Evolutionary conservation across 257 asterid species (phyloP), one percentile per base, ranked within the genome.

Genomic region (Sherardia arvensis): DNA sequence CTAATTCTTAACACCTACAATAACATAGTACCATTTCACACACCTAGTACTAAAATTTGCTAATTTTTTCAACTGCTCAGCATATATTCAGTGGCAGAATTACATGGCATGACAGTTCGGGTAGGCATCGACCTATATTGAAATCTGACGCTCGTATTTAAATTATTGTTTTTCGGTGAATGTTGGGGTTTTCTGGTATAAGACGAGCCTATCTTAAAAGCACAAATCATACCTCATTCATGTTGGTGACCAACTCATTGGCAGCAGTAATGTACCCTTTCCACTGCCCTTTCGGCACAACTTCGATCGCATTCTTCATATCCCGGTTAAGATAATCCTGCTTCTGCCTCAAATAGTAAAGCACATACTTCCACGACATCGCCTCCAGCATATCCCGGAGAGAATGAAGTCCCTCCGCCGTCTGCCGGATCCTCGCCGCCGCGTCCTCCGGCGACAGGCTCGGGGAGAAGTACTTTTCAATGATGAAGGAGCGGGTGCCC

Each of bases 301-400:
- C 38, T 11, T 49, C 3, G 20, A 80, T 61, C 8, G 85, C 85
- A 66, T 64, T 74, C 43, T 72, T 74, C 80, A 77, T 55, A 20
- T 77, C 85, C 74, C 78, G 69, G 14, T 72, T 55, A 38, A 90
- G 90, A 61, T 87, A 90, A 1, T 90, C 62, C 5, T 84, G 81
- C 43, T 90, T 90, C 18, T 78, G 68, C 0, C 96, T 79, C 56
- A 90, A 80, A 66, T 85, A 90, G 59, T 82, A 78, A 47, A 85
- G 69, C 9, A 90, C 87, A 71, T 85, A 90, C 80, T 83, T 85
- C 97, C 97, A 90, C 1, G 97, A 87, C 83, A 77, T 80, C 17
- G 75, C 73, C 5, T 90, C 97, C 76, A 90, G 70, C 95, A 90
- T 90, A 65, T 66, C 76, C 73, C 92, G 65, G 26, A 87, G 75